Percentiles rank a stretch among this genome's conserved stretches.
These are phyloP conservation scores for Ganoderma resinaceum DNA, from an alignment of 1,284 basidiomycete species.

Conservation along the genomic window DNA sequence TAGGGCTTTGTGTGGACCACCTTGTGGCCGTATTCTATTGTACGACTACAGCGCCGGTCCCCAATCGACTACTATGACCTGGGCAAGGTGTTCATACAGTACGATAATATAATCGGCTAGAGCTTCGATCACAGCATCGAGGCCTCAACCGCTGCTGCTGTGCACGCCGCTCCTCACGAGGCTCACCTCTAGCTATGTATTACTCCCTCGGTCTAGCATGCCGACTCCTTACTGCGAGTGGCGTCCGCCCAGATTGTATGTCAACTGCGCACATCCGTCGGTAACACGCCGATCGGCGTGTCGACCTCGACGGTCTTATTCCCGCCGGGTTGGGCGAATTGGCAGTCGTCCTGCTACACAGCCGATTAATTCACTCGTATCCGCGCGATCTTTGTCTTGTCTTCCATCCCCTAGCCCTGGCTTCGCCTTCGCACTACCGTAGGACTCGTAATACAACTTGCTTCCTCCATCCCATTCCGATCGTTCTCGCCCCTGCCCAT, in stretches of 20 bases:
- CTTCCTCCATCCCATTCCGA: neutral
- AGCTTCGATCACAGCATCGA: constrained; percentile 12
- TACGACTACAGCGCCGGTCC: neutral
- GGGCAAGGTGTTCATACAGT: constrained; percentile 11
- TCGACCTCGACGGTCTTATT: neutral
- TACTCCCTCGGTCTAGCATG: constrained; percentile 1
- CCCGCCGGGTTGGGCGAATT: neutral
- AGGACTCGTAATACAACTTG: neutral
- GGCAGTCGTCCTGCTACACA: neutral
- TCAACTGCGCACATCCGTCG: constrained; percentile 3
- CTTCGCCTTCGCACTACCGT: constrained; percentile 3
- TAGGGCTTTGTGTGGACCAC: constrained; percentile 11
- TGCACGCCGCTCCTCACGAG: neutral
- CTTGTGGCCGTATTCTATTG: constrained; percentile 16
- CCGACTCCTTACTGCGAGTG: constrained; percentile 15
- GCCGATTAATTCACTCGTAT: constrained; percentile 1
- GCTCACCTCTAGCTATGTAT: neutral
- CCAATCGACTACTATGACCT: neutral
- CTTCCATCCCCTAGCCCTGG: constrained; percentile 12
- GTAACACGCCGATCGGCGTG: constrained; percentile 15
- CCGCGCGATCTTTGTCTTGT: constrained; percentile 16
- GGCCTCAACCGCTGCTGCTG: constrained; percentile 3
- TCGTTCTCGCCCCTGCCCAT: constrained; percentile 8
- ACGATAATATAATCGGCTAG: constrained; percentile 12
- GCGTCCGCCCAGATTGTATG: neutral